phyloP scores from a whole-genome alignment of 768 basidiomycete species.

The Pleurotus pulmonarius region DNA sequence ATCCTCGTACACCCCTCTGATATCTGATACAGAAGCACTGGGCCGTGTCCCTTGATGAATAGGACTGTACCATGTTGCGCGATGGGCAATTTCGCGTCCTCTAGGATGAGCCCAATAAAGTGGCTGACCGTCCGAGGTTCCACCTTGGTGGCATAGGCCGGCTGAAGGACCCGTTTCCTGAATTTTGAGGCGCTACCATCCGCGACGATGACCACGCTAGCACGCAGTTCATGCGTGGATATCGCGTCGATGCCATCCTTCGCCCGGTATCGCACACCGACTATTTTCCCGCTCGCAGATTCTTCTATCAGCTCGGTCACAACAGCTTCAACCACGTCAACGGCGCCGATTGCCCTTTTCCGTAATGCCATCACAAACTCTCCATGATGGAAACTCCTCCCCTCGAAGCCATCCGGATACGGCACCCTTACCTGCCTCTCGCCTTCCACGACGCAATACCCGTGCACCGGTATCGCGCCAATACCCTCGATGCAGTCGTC shows the following conservation, averaged over 20 bases:
- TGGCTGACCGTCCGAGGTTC: slow-evolving; percentile 63
- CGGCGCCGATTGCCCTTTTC: slow-evolving; percentile 41
- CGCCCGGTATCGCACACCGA: slow-evolving; percentile 64
- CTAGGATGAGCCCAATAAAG: slow-evolving; percentile 83
- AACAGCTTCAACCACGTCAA: slow-evolving; percentile 86
- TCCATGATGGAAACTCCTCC: slow-evolving; percentile 92
- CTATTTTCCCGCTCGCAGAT: slow-evolving; percentile 41
- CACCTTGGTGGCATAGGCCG: slow-evolving; percentile 20
- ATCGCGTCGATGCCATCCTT: slow-evolving; percentile 29
- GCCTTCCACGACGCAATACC: slow-evolving; percentile 77
- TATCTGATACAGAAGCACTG: slow-evolving; percentile 92
- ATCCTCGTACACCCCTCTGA: slow-evolving; percentile 85
- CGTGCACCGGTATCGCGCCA: slow-evolving; percentile 75
- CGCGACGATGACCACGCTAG: slow-evolving; percentile 81
- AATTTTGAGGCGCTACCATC: slow-evolving; percentile 97
- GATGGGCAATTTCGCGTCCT: slow-evolving; percentile 73
- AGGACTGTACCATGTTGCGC: slow-evolving; percentile 81
- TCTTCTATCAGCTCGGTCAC: slow-evolving; percentile 72
- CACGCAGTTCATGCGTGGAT: slow-evolving; percentile 39
- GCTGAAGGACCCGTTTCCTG: slow-evolving; percentile 61
- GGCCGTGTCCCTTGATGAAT: slow-evolving; percentile 76
- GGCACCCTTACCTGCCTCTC: slow-evolving; percentile 81
- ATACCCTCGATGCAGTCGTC: slow-evolving; percentile 75
- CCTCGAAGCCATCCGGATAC: slow-evolving; percentile 71
- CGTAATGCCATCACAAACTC: slow-evolving; percentile 80